phyloP scores from a whole-genome alignment of 2,329 filamentous ascomycete genomes.

The Macrophomina phaseolina region DNA sequence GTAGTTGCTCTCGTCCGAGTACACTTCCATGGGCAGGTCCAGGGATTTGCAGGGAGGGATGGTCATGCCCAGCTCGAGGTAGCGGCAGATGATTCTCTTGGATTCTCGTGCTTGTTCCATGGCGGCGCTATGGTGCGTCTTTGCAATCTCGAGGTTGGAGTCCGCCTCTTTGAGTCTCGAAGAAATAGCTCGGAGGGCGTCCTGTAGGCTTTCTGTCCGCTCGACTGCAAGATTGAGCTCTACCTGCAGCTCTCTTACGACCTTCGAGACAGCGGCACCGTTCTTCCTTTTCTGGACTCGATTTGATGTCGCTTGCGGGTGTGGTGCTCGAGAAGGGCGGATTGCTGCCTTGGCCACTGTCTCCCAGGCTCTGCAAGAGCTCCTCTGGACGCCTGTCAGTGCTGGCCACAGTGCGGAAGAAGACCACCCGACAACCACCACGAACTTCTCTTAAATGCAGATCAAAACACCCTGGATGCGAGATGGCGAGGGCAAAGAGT shows the following conservation, averaged over 20 bases:
- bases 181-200: neutral
- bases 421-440: too few relatives aligned
- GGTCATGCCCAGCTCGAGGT: neutral
- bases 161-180: neutral
- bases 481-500: too few relatives aligned
- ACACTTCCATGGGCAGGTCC: neutral
- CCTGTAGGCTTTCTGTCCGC: neutral
- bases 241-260: neutral
- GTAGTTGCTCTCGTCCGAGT: neutral
- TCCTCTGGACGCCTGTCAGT: too few relatives aligned
- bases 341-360: too few relatives aligned
- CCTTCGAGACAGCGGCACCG: too few relatives aligned
- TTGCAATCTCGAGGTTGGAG: neutral
- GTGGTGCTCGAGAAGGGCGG: too few relatives aligned
- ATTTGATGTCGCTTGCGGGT: too few relatives aligned
- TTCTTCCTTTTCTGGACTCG: too few relatives aligned
- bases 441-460: too few relatives aligned
- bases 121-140: neutral
- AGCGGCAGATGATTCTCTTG: conserved; percentile 9
- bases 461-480: too few relatives aligned
- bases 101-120: neutral
- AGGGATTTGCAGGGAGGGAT: neutral
- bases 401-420: too few relatives aligned
- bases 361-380: too few relatives aligned
- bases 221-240: neutral